Evolutionary conservation across 1,284 basidiomycete species (phyloP), one percentile per base, ranked within the genome.

Genomic region (Stereum hirsutum): DNA sequence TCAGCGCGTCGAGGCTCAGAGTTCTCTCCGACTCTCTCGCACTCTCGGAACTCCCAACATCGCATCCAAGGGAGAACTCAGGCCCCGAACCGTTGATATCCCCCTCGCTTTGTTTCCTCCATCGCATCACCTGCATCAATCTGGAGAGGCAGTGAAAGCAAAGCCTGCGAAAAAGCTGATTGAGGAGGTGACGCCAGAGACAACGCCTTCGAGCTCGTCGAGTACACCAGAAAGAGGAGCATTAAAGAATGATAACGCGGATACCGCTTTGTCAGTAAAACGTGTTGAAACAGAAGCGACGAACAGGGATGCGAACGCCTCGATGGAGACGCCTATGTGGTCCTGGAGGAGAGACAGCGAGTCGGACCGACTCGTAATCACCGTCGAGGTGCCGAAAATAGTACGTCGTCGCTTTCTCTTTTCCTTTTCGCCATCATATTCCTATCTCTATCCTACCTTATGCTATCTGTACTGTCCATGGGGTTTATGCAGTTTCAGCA

Each of bases 41-140:
- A 66, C 74, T 41, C 74, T 86, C 46, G 70, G 69, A 21, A 78
- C 71, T 0, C 83, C 83, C 5, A 87, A 86, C 58, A 84, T 87
- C 46, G 58, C 68, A 6, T 75, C 75, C 38, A 87, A 87, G 57
- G 83, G 83, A 17, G 74, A 68, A 52, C 69, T 78, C 3, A 51
- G 56, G 15, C 68, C 75, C n/a, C 75, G 81, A 31, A 69, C 67
- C 11, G 74, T 76, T 2, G 57, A 65, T 24, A 64, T 85, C 28
- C 77, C 78, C 2, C 52, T 61, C 14, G 51, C 63, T 5, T 58
- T 78, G 15, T 66, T 68, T 48, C 56, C 57, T 6, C 50, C 54
- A 2, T 53, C 46, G 17, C 56, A 60, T 44, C 41, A 20, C 41
- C 34, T 33, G 46, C 23, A 38, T 49, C 5, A 34, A 25, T 21